phyloP scores from a whole-genome alignment of 176 grass and related monocot genomes.

The Tillandsia leiboldiana region DNA sequence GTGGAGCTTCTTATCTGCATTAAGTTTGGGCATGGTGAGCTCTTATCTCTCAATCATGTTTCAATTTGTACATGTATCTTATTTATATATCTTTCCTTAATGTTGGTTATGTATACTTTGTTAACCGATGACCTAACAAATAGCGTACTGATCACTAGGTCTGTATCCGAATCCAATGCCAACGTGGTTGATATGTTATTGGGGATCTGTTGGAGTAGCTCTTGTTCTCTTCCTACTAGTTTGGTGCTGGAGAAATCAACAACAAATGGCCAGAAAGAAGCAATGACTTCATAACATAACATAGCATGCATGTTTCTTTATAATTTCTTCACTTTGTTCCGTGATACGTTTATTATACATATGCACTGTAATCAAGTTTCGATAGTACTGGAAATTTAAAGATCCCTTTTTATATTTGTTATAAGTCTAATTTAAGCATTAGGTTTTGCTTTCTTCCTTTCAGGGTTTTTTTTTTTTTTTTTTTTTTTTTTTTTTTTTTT shows the following conservation, averaged over 20 bases:
- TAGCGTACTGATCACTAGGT: slow-evolving; percentile 23
- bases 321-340: neutral
- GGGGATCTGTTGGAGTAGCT: slow-evolving; percentile 35
- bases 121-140: neutral
- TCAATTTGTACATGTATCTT: neutral
- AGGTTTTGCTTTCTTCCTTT: too few species aligned
- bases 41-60: neutral
- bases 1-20: slow-evolving; percentile 92
- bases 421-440: too few species aligned
- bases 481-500: too few species aligned
- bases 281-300: slow-evolving; percentile 20
- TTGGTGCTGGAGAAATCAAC: slow-evolving; percentile 68
- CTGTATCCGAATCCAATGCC: slow-evolving; percentile 87
- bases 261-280: slow-evolving; percentile 59
- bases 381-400: neutral
- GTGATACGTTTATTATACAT: neutral
- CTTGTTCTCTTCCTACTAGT: slow-evolving; percentile 56
- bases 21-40: slow-evolving; percentile 80
- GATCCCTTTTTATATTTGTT: too few species aligned
- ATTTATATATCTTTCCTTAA: neutral
- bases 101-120: slow-evolving; percentile 3
- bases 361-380: neutral
- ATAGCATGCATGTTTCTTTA: neutral
- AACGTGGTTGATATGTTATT: slow-evolving; percentile 52
- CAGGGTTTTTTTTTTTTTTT: too few species aligned